A percentile compares a stretch with the other conserved stretches of the same genome.
Evolutionary conservation across 768 basidiomycete species (phyloP).

Genomic region (Boletus huronensis): DNA sequence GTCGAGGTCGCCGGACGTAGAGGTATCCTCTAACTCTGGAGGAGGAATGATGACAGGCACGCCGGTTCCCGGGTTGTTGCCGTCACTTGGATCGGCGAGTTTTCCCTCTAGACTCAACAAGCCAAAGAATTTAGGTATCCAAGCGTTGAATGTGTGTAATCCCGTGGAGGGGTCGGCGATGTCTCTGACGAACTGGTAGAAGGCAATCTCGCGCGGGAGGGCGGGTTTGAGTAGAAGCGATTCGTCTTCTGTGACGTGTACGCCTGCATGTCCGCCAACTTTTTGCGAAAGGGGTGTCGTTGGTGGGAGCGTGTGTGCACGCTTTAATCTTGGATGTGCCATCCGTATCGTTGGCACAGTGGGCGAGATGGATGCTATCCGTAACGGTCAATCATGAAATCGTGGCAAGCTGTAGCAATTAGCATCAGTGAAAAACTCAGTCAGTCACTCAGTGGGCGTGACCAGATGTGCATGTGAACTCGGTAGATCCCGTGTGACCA

Average conservation of each 20-base stretch:
- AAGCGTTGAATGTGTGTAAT: conserved; percentile 41
- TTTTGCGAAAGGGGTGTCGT: conserved; percentile 47
- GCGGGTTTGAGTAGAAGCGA: conserved; percentile 82
- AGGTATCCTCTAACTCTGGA: conserved; percentile 47
- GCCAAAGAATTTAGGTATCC: conserved; percentile 76
- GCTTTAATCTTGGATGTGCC: conserved; percentile 7
- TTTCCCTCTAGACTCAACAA: conserved; percentile 69
- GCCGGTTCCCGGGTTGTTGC: neutral
- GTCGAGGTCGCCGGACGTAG: neutral
- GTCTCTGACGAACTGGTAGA: conserved; percentile 57
- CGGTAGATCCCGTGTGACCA: no score
- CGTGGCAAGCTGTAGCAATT: no score
- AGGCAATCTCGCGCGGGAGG: conserved; percentile 58
- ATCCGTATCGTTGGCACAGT: neutral
- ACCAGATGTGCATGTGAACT: no score
- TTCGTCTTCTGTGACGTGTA: conserved; percentile 68
- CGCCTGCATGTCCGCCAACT: conserved; percentile 79
- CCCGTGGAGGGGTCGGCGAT: conserved; percentile 25
- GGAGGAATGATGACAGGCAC: conserved; percentile 23
- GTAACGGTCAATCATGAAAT: no score
- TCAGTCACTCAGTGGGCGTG: no score
- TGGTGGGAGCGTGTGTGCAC: conserved; percentile 19
- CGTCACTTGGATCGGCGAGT: conserved; percentile 16
- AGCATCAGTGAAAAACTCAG: no score
- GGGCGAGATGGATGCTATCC: neutral